A percentile compares a stretch with the other conserved stretches of the same genome.
Evolutionary conservation across 768 basidiomycete species (phyloP).

Genomic region (Gymnopilus dilepis): DNA sequence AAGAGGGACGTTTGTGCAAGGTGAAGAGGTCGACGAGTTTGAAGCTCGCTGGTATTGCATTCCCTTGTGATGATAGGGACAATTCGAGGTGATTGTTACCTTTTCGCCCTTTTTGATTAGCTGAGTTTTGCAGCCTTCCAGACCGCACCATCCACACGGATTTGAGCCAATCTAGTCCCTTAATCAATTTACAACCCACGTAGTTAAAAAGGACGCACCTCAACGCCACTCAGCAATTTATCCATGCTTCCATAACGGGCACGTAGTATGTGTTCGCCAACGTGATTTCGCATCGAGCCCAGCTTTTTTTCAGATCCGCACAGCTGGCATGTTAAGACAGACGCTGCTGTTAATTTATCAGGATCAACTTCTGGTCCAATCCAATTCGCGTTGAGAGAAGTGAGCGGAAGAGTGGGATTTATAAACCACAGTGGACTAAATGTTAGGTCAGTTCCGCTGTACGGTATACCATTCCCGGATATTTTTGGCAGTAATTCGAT

Average conservation of each 20-base stretch:
- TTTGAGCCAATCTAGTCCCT: constrained; percentile 6
- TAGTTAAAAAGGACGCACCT: background rate
- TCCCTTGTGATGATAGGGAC: background rate
- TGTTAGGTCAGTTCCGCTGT: no score
- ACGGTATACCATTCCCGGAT: background rate
- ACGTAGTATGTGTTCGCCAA: constrained; percentile 20
- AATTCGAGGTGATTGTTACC: background rate
- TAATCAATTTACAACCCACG: background rate
- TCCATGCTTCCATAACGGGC: background rate
- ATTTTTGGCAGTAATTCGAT: background rate
- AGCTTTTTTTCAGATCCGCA: background rate
- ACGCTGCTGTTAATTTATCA: no score
- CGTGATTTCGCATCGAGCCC: constrained; percentile 24
- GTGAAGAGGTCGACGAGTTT: background rate
- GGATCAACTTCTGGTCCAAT: no score
- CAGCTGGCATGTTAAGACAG: no score
- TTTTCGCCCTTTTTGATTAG: background rate
- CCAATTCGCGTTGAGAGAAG: no score
- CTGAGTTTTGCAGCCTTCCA: constrained; percentile 7
- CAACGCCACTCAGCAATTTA: constrained; percentile 2
- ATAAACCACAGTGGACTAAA: no score
- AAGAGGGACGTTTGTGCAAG: background rate
- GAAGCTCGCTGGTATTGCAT: background rate
- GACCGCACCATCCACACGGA: constrained; percentile 21
- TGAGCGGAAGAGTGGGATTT: no score